Conservation (phyloP, 2,329 filamentous ascomycete genomes). For the Colletotrichum limetticola region DNA sequence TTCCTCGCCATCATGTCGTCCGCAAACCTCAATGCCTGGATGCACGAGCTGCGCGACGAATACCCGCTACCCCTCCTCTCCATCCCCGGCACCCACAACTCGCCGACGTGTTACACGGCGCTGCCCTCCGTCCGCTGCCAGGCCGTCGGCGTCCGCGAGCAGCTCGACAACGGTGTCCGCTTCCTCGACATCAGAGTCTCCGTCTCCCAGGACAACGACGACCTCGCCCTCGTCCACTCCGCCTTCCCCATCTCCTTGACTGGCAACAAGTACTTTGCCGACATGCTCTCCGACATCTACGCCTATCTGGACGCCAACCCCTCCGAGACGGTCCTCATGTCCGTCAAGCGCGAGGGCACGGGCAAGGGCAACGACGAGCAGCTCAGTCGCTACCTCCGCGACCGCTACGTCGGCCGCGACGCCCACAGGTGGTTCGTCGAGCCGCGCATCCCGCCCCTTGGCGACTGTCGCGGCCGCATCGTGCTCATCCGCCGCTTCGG, state of each 20-base stretch:
- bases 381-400: conserved; percentile 77
- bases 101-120: conserved; percentile 84
- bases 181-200: conserved; percentile 91
- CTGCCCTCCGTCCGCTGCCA: conserved; percentile 95
- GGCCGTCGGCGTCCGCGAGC: conserved; percentile 78
- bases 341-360: conserved; percentile 89
- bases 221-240: conserved; percentile 86
- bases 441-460: conserved; percentile 80
- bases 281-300: conserved; percentile 77
- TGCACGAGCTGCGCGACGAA: conserved; percentile 77
- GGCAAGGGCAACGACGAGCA: conserved; percentile 84
- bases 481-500: conserved; percentile 85
- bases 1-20: conserved; percentile 76
- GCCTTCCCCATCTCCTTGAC: conserved; percentile 89
- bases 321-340: conserved; percentile 85
- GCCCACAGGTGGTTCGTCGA: conserved; percentile 78
- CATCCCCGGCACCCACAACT: conserved; percentile 96
- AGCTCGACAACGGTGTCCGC: conserved; percentile 89
- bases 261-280: conserved; percentile 81
- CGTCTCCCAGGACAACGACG: conserved; percentile 64
- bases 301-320: conserved; percentile 82
- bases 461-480: conserved; percentile 83
- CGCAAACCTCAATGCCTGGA: conserved; percentile 79
- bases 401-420: conserved; percentile 73
- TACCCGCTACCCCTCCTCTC: conserved; percentile 83